Percentiles rank a stretch among this genome's conserved stretches.
These are phyloP conservation scores for Daedaleopsis sinensis DNA, from an alignment of 768 basidiomycete genomes.

Conservation along the genomic window DNA sequence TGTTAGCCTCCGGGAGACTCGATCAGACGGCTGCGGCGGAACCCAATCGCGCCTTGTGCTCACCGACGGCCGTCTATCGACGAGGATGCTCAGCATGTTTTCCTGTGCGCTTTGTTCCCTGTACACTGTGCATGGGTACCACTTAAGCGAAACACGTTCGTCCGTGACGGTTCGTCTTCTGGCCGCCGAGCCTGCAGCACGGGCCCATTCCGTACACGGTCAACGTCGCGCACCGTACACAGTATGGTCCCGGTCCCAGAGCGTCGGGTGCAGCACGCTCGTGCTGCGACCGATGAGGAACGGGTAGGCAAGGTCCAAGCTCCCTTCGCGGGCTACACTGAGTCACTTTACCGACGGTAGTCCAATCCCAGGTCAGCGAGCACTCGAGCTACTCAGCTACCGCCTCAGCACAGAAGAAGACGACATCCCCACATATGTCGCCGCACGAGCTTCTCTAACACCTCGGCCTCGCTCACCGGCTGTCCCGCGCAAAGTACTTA, in stretches of 20 bases:
- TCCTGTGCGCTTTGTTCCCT: too few species aligned
- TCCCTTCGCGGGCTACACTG: too few species aligned
- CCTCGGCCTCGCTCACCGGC: too few species aligned
- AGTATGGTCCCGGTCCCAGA: too few species aligned
- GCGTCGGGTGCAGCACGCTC: constrained; percentile 16
- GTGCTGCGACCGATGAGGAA: constrained; percentile 62
- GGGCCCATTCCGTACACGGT: constrained; percentile 51
- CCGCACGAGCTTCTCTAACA: constrained; percentile 46
- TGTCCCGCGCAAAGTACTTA: constrained; percentile 65
- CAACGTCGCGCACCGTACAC: background rate
- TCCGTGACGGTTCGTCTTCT: constrained; percentile 76
- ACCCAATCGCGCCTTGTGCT: constrained; percentile 70
- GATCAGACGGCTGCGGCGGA: constrained; percentile 68
- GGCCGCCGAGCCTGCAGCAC: constrained; percentile 58
- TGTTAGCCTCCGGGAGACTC: constrained; percentile 69
- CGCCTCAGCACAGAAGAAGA: too few species aligned
- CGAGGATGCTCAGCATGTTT: too few species aligned
- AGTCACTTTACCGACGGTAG: too few species aligned
- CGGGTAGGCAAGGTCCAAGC: constrained; percentile 67
- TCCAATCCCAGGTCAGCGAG: background rate
- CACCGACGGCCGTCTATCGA: too few species aligned
- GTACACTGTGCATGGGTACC: too few species aligned
- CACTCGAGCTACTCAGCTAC: too few species aligned
- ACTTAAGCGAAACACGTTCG: constrained; percentile 66
- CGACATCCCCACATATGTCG: constrained; percentile 49